Evolutionary conservation across 352 stramenopile species (phyloP).

Genomic region (Phytophthora pinifolia): DNA sequence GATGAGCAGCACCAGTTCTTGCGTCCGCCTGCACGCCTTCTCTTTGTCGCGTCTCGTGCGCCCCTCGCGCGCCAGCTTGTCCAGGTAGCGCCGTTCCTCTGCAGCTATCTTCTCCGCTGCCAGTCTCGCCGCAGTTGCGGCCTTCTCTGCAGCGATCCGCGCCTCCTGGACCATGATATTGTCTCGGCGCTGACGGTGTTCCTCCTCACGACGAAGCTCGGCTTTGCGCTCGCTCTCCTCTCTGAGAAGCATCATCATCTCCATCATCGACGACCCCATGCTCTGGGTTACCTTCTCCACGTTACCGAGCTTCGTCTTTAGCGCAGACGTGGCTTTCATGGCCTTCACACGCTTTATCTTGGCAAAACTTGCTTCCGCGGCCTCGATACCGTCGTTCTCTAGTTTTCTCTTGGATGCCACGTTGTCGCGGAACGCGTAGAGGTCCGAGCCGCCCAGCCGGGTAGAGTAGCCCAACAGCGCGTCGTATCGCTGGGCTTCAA

Average conservation of each 20-base stretch:
- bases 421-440: not conserved
- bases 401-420: not conserved
- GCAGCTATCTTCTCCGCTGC: too few species aligned
- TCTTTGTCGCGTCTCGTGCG: conserved; percentile 6
- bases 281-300: not conserved
- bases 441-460: not conserved
- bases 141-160: not conserved
- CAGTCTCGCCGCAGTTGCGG: not conserved
- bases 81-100: conserved; percentile 1
- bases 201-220: not conserved
- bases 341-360: not conserved
- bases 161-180: not conserved
- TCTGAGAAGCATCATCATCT: conserved; percentile 8
- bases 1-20: conserved; percentile 1
- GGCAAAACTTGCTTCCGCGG: not conserved
- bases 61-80: conserved; percentile 3
- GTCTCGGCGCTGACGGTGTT: not conserved
- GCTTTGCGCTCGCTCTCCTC: conserved; percentile 9
- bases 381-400: not conserved
- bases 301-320: not conserved
- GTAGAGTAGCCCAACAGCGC: not conserved
- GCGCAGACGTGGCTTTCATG: not conserved
- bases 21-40: not conserved
- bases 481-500: not conserved
- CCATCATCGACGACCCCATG: not conserved